Base-by-base conservation (phyloP, 176 grass and related monocot species). In the Aechmea fasciata region DNA sequence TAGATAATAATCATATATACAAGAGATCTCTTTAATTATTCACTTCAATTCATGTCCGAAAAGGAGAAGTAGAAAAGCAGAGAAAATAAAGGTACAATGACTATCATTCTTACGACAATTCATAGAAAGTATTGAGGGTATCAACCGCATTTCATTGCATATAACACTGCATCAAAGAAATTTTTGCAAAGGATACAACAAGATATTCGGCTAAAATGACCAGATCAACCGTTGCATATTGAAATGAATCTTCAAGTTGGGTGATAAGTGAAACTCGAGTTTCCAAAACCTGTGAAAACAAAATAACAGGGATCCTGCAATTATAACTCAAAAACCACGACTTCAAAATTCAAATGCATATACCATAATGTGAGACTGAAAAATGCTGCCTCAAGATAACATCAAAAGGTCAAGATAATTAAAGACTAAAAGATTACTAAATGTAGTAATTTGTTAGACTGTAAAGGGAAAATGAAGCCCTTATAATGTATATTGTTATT, bases 261-360 rank as follows among this genome's bases (percentile, higher is more conserved):
- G 67, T 85, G 85, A 92, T 68, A 59, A 97, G 77, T 13, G 74
- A 68, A 41, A 81, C 78, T 83, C 63, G 88, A 50, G 80, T 52
- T 72, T 91, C 82, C 77, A 97, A 68, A 73, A 79, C 89, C 93
- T 97, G 79, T 68, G 62, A 69, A 10, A 72, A 80, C 52, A 4
- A 63, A 33, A 25, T 52, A 18, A 12, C 9, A 33, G 33, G 33
- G 33, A 41, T 41, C 33, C 33, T 41, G 33, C 33, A 41, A 41
- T 41, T 41, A 41, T 22, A 22, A 61, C 15, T 61, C 9, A 8
- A 17, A 61, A 61, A 20, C 55, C 52, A 9, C 10, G 20, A 17
- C 15, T 61, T 61, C 20, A 9, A 9, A 61, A 5, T 61, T 61
- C 20, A 9, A 9, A 61, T 61, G 17, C 9, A 41, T 41, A 41